Evolutionary conservation across 768 basidiomycete species (phyloP).

Genomic region (Lactifluus piperatus): DNA sequence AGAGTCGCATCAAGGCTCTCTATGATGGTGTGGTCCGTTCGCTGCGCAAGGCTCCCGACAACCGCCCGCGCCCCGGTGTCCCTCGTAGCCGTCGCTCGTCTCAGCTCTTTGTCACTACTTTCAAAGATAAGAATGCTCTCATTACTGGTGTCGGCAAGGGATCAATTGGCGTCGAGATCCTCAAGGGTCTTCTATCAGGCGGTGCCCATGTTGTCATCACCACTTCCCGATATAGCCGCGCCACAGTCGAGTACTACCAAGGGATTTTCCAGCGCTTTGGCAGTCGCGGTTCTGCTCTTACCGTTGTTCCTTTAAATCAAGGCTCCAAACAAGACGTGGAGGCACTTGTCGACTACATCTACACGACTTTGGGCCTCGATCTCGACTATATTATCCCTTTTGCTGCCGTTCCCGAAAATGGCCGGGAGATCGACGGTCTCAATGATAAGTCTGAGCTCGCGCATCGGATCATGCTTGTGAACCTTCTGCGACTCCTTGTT

Average conservation of each 20-base stretch:
- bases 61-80: too few relatives aligned
- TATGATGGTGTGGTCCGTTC: slow-evolving; percentile 97
- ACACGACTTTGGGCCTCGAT: slow-evolving; percentile 89
- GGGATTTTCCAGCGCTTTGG: too few relatives aligned
- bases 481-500: slow-evolving; percentile 90
- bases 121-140: slow-evolving; percentile 98
- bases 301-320: too few relatives aligned
- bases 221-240: slow-evolving; percentile 93
- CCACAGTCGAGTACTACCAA: slow-evolving; percentile 91
- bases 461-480: too few relatives aligned
- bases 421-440: slow-evolving; percentile 93
- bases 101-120: slow-evolving; percentile 96
- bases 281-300: too few relatives aligned
- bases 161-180: slow-evolving; percentile 94
- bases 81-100: slow-evolving; percentile 88
- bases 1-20: slow-evolving; percentile 85
- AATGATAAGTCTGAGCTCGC: slow-evolving; percentile 98
- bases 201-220: slow-evolving; percentile 97
- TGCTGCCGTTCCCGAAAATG: slow-evolving; percentile 97
- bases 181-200: slow-evolving; percentile 93
- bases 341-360: slow-evolving; percentile 96
- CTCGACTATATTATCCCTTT: slow-evolving; percentile 98
- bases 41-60: too few relatives aligned
- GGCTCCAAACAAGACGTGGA: slow-evolving; percentile 98
- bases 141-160: slow-evolving; percentile 97